These are phyloP conservation scores for Botrytis pseudocinerea DNA, from an alignment of 2,329 filamentous ascomycete species.

Conservation along the genomic window DNA sequence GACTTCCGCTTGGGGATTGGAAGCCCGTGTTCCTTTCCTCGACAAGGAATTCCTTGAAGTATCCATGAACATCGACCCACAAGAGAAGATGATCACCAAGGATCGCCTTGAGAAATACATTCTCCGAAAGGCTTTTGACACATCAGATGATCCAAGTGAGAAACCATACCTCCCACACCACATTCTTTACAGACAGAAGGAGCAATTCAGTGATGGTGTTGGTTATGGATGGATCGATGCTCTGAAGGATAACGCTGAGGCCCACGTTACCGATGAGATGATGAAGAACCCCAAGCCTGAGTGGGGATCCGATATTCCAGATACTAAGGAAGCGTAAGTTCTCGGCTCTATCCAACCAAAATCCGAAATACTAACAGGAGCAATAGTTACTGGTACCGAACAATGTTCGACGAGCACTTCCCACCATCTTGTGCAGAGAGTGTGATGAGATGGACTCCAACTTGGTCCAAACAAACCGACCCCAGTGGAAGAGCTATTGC, in stretches of 20 bases:
- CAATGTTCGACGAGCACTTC: slow-evolving; percentile 99
- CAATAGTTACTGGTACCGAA: slow-evolving; percentile 87
- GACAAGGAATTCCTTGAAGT: slow-evolving; percentile 96
- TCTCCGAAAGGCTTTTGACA: slow-evolving; percentile 95
- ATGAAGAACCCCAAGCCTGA: slow-evolving; percentile 97
- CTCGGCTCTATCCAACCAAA: not conserved
- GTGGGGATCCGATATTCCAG: slow-evolving; percentile 90
- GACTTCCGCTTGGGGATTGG: slow-evolving; percentile 94
- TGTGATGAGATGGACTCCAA: slow-evolving; percentile 95
- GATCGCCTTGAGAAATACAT: slow-evolving; percentile 90
- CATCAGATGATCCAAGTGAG: slow-evolving; percentile 75
- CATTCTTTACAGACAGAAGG: slow-evolving; percentile 98
- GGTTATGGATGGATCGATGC: slow-evolving; percentile 99
- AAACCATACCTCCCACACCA: slow-evolving; percentile 90
- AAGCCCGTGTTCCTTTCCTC: slow-evolving; percentile 95
- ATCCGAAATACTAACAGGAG: not conserved
- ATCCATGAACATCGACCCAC: slow-evolving; percentile 89
- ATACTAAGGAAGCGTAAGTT: slow-evolving; percentile 90
- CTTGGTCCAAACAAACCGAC: slow-evolving; percentile 94
- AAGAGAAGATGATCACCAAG: slow-evolving; percentile 89
- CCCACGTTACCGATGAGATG: slow-evolving; percentile 91
- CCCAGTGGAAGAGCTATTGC: slow-evolving; percentile 84
- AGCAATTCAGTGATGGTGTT: slow-evolving; percentile 98
- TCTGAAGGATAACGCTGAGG: slow-evolving; percentile 90
- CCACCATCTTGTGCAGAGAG: slow-evolving; percentile 87